Evolutionary conservation across 1,284 basidiomycete species (phyloP).

Genomic region (Melampsora americana): DNA sequence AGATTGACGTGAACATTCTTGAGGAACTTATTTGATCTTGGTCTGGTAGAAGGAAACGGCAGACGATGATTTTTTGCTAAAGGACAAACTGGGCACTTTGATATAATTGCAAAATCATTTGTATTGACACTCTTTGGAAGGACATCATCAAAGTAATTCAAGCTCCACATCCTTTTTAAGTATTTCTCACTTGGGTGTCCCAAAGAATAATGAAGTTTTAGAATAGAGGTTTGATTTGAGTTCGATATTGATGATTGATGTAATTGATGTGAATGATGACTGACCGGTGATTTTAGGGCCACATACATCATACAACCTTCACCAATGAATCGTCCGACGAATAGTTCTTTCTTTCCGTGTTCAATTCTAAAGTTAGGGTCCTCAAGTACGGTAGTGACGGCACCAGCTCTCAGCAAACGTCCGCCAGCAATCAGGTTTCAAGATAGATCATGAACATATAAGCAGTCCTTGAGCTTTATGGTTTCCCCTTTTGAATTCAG

Average conservation of each 20-base stretch:
- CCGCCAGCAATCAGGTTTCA: neutral
- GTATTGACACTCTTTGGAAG: neutral
- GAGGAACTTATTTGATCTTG: neutral
- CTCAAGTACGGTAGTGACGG: neutral
- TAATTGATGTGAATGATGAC: neutral
- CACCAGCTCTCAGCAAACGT: neutral
- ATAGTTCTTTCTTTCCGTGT: neutral
- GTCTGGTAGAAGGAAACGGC: neutral
- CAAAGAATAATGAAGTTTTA: neutral
- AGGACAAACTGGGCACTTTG: neutral
- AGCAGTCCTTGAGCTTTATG: neutral
- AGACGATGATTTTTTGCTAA: neutral
- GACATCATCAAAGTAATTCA: neutral
- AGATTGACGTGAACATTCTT: neutral
- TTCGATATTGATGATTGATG: neutral
- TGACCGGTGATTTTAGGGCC: neutral
- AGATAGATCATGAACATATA: neutral
- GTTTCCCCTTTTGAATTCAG: neutral
- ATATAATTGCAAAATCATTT: neutral
- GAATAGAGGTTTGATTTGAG: neutral
- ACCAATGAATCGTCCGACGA: neutral
- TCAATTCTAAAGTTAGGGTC: neutral
- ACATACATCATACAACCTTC: neutral
- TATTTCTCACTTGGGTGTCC: neutral
- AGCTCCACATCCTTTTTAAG: neutral